Evolutionary conservation across 768 basidiomycete species (phyloP).

Genomic region (Mycena indigotica): DNA sequence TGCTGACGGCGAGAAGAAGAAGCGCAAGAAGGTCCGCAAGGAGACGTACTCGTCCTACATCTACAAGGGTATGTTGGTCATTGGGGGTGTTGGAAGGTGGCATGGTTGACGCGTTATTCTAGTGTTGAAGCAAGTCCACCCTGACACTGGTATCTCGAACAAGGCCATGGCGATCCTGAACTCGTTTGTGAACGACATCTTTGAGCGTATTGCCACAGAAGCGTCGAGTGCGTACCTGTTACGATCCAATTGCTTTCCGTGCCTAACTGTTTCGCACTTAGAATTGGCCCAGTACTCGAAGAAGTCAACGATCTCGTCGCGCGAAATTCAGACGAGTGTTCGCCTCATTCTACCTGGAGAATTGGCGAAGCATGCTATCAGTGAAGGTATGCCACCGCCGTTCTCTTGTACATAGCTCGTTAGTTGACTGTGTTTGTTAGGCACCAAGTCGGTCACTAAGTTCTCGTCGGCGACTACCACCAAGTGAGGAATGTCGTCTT

Average conservation of each 20-base stretch:
- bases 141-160: constrained; percentile 99
- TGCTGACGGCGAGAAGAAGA: constrained; percentile 74
- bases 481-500: constrained; percentile 30
- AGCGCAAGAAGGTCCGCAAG: constrained; percentile 77
- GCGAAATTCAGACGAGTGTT: constrained; percentile 97
- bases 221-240: constrained; percentile 69
- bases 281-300: constrained; percentile 97
- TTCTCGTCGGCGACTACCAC: constrained; percentile 61
- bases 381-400: constrained; percentile 61
- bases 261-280: constrained; percentile 29
- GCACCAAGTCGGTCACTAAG: constrained; percentile 34
- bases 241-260: neutral
- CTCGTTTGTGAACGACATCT: constrained; percentile 95
- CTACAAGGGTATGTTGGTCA: constrained; percentile 33
- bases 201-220: constrained; percentile 90
- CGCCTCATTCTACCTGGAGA: constrained; percentile 96
- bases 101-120: constrained; percentile 16
- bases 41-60: constrained; percentile 87
- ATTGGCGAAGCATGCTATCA: constrained; percentile 88
- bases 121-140: constrained; percentile 98
- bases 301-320: constrained; percentile 98
- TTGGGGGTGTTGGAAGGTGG: neutral
- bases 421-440: constrained; percentile 8
- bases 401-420: neutral
- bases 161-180: constrained; percentile 98